These are phyloP conservation scores for Fusarium sp. DNA, from an alignment of 2,329 filamentous ascomycete species.

Conservation along the genomic window DNA sequence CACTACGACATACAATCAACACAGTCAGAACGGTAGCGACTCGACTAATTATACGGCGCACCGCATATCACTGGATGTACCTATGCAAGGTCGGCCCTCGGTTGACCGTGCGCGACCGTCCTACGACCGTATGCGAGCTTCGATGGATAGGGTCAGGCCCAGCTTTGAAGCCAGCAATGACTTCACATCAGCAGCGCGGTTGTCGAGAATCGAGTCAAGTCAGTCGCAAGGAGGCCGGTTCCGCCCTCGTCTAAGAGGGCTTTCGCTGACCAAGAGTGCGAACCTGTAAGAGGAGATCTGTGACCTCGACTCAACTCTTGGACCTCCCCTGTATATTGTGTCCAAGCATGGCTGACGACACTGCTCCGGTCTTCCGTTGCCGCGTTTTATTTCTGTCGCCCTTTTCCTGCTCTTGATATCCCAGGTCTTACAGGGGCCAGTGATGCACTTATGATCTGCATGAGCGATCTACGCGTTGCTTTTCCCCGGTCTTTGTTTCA, in stretches of 20 bases:
- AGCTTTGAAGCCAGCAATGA: slow-evolving; percentile 91
- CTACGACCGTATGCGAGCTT: slow-evolving; percentile 87
- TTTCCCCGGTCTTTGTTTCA: slow-evolving; percentile 36
- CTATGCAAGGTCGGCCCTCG: slow-evolving; percentile 62
- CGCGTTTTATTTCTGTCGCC: slow-evolving; percentile 26
- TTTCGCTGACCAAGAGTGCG: slow-evolving; percentile 59
- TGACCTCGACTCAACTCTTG: slow-evolving; percentile 20
- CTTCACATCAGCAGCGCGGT: slow-evolving; percentile 88
- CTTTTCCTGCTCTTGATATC: slow-evolving; percentile 55
- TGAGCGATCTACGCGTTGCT: slow-evolving; percentile 61
- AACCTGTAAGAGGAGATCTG: slow-evolving; percentile 49
- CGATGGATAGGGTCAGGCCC: slow-evolving; percentile 85
- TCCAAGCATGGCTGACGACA: slow-evolving; percentile 38
- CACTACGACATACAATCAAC: slow-evolving; percentile 78
- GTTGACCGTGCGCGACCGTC: slow-evolving; percentile 81
- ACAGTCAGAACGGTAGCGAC: slow-evolving; percentile 92
- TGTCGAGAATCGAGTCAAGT: slow-evolving; percentile 85
- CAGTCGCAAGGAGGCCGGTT: slow-evolving; percentile 60
- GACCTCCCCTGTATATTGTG: slow-evolving; percentile 50
- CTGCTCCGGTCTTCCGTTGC: slow-evolving; percentile 40
- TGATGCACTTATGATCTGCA: slow-evolving; percentile 62
- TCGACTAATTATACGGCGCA: slow-evolving; percentile 88
- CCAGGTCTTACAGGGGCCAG: slow-evolving; percentile 50
- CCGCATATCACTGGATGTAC: slow-evolving; percentile 69
- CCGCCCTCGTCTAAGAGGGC: slow-evolving; percentile 56